Percentiles rank a stretch among this genome's conserved stretches.
Evolutionary conservation across 768 basidiomycete genomes (phyloP).

Genomic region (Pulveroboletus sp.): DNA sequence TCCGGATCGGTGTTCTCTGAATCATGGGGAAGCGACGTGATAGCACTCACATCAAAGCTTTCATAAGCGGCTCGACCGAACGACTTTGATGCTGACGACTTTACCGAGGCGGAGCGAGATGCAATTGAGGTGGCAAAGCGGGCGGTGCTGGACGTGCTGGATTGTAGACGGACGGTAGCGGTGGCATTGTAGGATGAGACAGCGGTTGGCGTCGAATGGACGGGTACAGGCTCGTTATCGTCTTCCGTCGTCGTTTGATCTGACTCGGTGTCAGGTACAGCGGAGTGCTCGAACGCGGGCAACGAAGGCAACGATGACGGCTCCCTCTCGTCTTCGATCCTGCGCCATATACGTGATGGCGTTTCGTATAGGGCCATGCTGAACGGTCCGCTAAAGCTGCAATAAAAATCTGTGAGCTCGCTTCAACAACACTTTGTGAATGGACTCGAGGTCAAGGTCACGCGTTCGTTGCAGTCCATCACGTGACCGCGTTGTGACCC

Average conservation of each 20-base stretch:
- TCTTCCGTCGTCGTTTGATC: slow-evolving; percentile 38
- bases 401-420: neutral
- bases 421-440: neutral
- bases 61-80: slow-evolving; percentile 33
- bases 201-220: slow-evolving; percentile 64
- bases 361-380: slow-evolving; percentile 62
- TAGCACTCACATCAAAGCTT: slow-evolving; percentile 58
- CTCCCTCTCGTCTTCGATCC: slow-evolving; percentile 73
- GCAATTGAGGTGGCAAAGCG: slow-evolving; percentile 52
- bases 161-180: slow-evolving; percentile 46
- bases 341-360: slow-evolving; percentile 78
- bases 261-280: slow-evolving; percentile 33
- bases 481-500: slow-evolving; percentile 25
- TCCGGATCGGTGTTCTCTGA: slow-evolving; percentile 34
- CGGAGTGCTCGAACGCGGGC: slow-evolving; percentile 65
- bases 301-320: slow-evolving; percentile 81
- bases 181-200: slow-evolving; percentile 46
- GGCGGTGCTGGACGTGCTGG: slow-evolving; percentile 45
- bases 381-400: neutral
- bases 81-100: slow-evolving; percentile 33
- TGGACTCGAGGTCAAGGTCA: slow-evolving; percentile 5
- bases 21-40: slow-evolving; percentile 47
- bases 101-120: slow-evolving; percentile 36
- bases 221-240: slow-evolving; percentile 44
- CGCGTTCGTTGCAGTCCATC: slow-evolving; percentile 17